These are phyloP conservation scores for Fusarium duplospermum DNA, from an alignment of 2,329 filamentous ascomycete genomes.

Conservation along the genomic window DNA sequence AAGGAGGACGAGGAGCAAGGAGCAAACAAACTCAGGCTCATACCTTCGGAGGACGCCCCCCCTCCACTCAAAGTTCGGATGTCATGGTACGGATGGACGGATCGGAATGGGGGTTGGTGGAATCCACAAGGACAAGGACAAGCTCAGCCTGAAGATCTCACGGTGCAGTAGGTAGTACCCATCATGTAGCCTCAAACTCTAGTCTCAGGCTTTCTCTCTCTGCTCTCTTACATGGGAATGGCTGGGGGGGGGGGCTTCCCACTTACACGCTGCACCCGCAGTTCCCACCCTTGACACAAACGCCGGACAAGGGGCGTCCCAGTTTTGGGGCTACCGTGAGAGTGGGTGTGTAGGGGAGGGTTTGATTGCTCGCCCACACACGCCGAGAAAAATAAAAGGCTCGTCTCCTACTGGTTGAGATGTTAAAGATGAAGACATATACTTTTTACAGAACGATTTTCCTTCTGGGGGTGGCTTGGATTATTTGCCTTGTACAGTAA, in stretches of 20 bases:
- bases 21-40: conserved; percentile 2
- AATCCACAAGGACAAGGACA: conserved; percentile 9
- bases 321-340: conserved; percentile 3
- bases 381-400: conserved; percentile 1
- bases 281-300: conserved; percentile 22
- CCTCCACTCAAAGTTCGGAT: conserved; percentile 16
- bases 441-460: conserved; percentile 40
- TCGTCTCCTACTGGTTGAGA: conserved; percentile 25
- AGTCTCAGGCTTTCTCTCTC: conserved; percentile 8
- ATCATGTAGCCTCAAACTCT: not conserved
- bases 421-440: conserved; percentile 34
- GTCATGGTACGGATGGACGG: conserved; percentile 21
- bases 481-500: not conserved
- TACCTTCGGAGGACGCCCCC: conserved; percentile 1
- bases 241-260: not conserved
- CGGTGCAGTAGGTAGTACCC: not conserved
- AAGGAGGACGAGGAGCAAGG: not conserved
- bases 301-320: not conserved
- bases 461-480: conserved; percentile 1
- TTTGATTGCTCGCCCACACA: not conserved
- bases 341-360: conserved; percentile 25
- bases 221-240: not conserved
- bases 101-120: not conserved
- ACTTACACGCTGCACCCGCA: conserved; percentile 30
- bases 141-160: not conserved